Evolutionary conservation across 202 grass and related monocot genomes (phyloP).

Genomic region (Panicum virgatum): DNA sequence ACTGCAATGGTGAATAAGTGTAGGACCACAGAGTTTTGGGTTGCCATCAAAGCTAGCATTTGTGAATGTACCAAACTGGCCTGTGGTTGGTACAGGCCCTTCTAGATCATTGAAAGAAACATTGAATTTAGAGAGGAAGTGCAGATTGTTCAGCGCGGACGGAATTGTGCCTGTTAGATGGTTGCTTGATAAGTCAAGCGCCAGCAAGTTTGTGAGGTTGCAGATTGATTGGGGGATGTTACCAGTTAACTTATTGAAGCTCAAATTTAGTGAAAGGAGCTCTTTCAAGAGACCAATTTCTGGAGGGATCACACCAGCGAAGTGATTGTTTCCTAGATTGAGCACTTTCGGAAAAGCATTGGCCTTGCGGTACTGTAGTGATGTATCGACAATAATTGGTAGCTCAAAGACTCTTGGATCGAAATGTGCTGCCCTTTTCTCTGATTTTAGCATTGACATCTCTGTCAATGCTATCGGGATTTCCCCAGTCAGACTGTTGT

Average conservation of each 20-base stretch:
- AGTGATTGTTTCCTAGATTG: slow-evolving; percentile 47
- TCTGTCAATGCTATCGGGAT: slow-evolving; percentile 32
- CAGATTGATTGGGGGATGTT: slow-evolving; percentile 42
- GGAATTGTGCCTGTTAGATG: slow-evolving; percentile 40
- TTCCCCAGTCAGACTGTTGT: slow-evolving; percentile 50
- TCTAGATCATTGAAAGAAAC: slow-evolving; percentile 49
- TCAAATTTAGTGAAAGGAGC: slow-evolving; percentile 51
- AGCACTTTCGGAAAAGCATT: slow-evolving; percentile 39
- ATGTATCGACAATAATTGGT: not conserved
- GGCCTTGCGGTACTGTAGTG: slow-evolving; percentile 43
- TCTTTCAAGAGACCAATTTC: slow-evolving; percentile 48
- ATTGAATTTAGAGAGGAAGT: slow-evolving; percentile 44
- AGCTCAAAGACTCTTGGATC: not conserved
- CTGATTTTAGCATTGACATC: slow-evolving; percentile 38
- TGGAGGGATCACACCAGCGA: slow-evolving; percentile 51
- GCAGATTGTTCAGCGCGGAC: not conserved
- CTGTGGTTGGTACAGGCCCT: slow-evolving; percentile 33
- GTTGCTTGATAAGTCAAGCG: slow-evolving; percentile 61
- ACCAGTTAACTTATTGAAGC: slow-evolving; percentile 61
- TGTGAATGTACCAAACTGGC: slow-evolving; percentile 37
- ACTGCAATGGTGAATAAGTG: not conserved
- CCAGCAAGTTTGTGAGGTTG: slow-evolving; percentile 51
- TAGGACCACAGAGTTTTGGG: slow-evolving; percentile 40
- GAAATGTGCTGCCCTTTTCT: not conserved
- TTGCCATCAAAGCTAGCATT: slow-evolving; percentile 33